Evolutionary conservation across 164 flowering plant species (phyloP), one percentile per base, ranked within the genome.

Genomic region (Vitis riparia): DNA sequence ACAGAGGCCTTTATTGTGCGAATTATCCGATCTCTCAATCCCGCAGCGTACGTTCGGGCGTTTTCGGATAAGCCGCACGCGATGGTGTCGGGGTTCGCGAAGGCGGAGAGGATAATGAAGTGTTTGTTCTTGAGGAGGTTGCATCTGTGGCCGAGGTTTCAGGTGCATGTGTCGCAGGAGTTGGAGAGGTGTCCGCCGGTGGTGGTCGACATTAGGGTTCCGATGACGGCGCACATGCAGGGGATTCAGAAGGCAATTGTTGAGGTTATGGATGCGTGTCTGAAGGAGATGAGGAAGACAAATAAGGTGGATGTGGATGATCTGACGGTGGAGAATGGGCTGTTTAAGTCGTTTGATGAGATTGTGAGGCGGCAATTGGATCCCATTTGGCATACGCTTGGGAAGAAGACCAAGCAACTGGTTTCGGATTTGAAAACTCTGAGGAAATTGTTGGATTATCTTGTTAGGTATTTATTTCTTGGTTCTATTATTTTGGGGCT

Each of bases 231-330:
- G 12, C 49, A 79, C 51, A 94, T 94, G 99, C 80, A 76, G 74
- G 91, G 88, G 77, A 96, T 96, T 58, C 97, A 96, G 83, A 88
- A 82, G 76, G 99, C 98, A 1, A 80, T 92, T 23, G 70, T 96
- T 52, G 98, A 93, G 77, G 94, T 88, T 0, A 87, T 93, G 98
- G 99, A 87, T 77, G 99, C 92, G 5, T 96, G 99, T 67, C 80
- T 96, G 89, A 92, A 93, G 89, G 98, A 96, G 83, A 85, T 93
- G 91, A 87, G 88, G 83, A 96, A 89, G 88, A 91, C 95, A 0
- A 93, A 96, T 74, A 93, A 96, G 86, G 98, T 96, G 16, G 98
- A 96, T 76, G 97, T 96, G 37, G 99, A 96, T 75, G 98, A 96
- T 75, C 75, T 96, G 78, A 96, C 97, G 0, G 95, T 96, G 63